Evolutionary conservation across 2,329 filamentous ascomycete species (phyloP), one percentile per base, ranked within the genome.

Genomic region (Pseudocercospora fuligena): DNA sequence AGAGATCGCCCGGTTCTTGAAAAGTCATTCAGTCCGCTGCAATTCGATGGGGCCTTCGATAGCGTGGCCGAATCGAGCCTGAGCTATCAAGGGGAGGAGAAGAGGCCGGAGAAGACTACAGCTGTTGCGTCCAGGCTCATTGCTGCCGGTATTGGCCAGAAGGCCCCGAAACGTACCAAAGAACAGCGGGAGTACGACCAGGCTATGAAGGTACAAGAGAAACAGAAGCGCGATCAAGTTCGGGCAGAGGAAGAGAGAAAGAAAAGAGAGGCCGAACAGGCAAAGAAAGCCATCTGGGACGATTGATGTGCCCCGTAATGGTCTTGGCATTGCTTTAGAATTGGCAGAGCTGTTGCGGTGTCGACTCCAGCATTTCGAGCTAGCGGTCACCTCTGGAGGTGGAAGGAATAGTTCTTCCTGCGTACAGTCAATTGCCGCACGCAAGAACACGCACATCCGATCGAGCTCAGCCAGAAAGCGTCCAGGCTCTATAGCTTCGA

Each of bases 121-220:
- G 92, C 93, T 0, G 93, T 97, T 46, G 95, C 95, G 5, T 88
- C 91, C 68, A 85, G 95, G 66, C 86, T 99, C 87, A 98, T 99
- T 77, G 93, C 93, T 0, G 92, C 91, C 3, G 93, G 92, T 0
- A 82, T 98, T 71, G 95, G 95, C 0, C 87, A 97, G 63, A 88
- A 89, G 75, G 88, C 90, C 36, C 92, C 93, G 33, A 90, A 88
- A 82, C 87, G 90, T 78, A 97, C 93, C 1, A 93, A 96, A 69
- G 94, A 97, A 81, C 92, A 97, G 84, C 87, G 86, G 73, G 92
- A 92, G 62, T 98, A 95, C 78, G 94, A 98, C 74, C 88, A 86
- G 71, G 90, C 92, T 0, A 83, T 95, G 67, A 88, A 90, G 73
- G 92, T 97, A 80, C 92, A 94, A 81, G 94, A 97, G 84, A 89